phyloP scores from a whole-genome alignment of 768 basidiomycete species.

The Xerocomellus amylosporus region DNA sequence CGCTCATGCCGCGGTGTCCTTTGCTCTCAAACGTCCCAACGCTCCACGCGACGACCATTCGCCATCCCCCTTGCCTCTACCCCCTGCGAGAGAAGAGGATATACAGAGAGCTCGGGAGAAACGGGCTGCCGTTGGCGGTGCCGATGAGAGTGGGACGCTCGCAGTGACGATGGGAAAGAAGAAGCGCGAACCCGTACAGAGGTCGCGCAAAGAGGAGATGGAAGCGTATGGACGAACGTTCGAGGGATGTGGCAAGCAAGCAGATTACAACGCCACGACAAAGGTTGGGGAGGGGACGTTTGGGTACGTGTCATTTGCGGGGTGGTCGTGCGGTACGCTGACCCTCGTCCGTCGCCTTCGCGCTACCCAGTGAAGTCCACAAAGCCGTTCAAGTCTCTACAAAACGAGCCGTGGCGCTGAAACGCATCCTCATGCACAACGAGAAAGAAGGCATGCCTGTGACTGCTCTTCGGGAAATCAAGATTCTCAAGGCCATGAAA shows the following conservation, averaged over 20 bases:
- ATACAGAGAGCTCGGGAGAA: constrained; percentile 27
- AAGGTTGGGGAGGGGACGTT: constrained; percentile 98
- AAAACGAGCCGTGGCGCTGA: constrained; percentile 73
- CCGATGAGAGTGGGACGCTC: constrained; percentile 6
- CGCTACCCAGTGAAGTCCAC: constrained; percentile 72
- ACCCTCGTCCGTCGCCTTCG: constrained; percentile 2
- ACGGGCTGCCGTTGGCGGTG: constrained; percentile 9
- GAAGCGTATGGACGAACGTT: constrained; percentile 67
- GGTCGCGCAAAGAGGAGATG: constrained; percentile 63
- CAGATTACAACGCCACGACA: constrained; percentile 75
- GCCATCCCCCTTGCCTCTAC: constrained; percentile 38
- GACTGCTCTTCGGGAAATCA: constrained; percentile 95
- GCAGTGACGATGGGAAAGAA: constrained; percentile 16
- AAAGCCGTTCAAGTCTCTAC: constrained; percentile 71
- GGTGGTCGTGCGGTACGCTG: constrained; percentile 6
- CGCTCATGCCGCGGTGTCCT: constrained; percentile 40
- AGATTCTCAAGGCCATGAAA: constrained; percentile 85
- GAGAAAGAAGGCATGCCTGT: constrained; percentile 97
- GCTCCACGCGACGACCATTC: constrained; percentile 48
- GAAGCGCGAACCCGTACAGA: constrained; percentile 44
- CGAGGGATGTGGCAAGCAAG: constrained; percentile 64
- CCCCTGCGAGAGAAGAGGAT: constrained; percentile 30
- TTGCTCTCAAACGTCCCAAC: constrained; percentile 43
- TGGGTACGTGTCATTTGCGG: constrained; percentile 56
- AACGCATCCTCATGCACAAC: constrained; percentile 95